phyloP scores from a whole-genome alignment of 2,329 filamentous ascomycete species.

The Erysiphe pisi region DNA sequence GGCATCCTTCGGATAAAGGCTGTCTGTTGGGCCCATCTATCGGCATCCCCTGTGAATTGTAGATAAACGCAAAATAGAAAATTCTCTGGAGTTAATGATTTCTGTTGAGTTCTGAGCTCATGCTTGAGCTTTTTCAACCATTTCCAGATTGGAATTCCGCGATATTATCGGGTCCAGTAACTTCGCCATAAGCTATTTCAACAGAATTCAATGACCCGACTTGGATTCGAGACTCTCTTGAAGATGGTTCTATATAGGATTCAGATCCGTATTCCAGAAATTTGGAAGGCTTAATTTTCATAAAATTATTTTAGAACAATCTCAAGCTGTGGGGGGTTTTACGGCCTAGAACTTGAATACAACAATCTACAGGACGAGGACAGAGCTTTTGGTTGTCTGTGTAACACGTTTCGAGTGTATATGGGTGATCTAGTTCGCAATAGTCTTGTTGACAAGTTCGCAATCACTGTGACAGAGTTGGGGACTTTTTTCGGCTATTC shows the following conservation, averaged over 20 bases:
- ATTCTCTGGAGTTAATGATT: conserved; percentile 2
- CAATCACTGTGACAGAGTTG: not conserved
- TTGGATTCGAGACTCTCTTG: not conserved
- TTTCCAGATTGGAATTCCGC: conserved; percentile 18
- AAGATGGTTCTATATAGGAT: not conserved
- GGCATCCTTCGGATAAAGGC: not conserved
- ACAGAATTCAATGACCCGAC: not conserved
- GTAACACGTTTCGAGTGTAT: not conserved
- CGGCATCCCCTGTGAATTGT: not conserved
- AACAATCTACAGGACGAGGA: not conserved
- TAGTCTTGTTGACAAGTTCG: not conserved
- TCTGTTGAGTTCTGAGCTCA: not conserved
- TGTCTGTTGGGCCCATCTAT: conserved; percentile 2
- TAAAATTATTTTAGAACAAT: not conserved
- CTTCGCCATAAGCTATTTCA: not conserved
- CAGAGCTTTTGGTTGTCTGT: conserved; percentile 4
- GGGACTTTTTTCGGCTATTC: not conserved
- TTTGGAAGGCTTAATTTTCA: not conserved
- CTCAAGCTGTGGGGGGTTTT: not conserved
- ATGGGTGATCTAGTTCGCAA: not conserved
- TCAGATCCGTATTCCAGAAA: conserved; percentile 5
- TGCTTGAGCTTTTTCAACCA: not conserved
- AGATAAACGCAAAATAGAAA: not conserved
- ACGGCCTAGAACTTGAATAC: not conserved
- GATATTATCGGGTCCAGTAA: not conserved